Evolutionary conservation across 106 monocot genomes (phyloP).

Genomic region (Alisma plantagoaquatica): DNA sequence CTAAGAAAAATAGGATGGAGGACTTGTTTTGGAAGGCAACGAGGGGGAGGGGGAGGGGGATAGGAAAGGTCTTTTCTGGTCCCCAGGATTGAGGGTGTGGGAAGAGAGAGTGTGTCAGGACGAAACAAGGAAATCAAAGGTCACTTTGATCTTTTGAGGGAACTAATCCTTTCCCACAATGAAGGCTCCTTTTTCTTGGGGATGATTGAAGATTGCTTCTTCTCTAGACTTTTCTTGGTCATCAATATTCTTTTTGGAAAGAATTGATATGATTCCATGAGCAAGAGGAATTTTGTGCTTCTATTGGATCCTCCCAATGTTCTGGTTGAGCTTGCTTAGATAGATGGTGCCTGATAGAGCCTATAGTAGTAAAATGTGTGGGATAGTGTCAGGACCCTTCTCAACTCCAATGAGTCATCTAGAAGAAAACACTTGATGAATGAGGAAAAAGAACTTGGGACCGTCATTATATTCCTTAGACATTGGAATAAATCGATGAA

Average conservation of each 20-base stretch:
- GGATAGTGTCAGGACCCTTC: not conserved
- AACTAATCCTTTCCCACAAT: not conserved
- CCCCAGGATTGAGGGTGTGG: no score
- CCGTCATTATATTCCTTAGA: not conserved
- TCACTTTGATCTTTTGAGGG: not conserved
- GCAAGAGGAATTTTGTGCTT: not conserved
- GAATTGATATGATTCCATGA: not conserved
- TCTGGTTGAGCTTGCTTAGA: conserved; percentile 1
- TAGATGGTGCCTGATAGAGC: not conserved
- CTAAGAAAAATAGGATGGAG: no score
- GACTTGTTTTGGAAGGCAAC: no score
- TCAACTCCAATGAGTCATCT: not conserved
- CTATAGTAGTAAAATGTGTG: not conserved
- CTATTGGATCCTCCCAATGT: conserved; percentile 1
- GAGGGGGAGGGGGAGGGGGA: no score
- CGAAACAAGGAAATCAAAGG: no score
- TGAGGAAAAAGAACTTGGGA: not conserved
- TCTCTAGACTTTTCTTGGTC: not conserved
- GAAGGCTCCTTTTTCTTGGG: not conserved
- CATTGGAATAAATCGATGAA: not conserved
- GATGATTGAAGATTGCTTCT: not conserved
- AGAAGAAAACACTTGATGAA: not conserved
- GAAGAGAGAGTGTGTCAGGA: no score
- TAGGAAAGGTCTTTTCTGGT: no score
- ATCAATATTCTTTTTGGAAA: not conserved